Conservation (phyloP, 31 red algal genomes). For the Odonthalia washingtoniensis region DNA sequence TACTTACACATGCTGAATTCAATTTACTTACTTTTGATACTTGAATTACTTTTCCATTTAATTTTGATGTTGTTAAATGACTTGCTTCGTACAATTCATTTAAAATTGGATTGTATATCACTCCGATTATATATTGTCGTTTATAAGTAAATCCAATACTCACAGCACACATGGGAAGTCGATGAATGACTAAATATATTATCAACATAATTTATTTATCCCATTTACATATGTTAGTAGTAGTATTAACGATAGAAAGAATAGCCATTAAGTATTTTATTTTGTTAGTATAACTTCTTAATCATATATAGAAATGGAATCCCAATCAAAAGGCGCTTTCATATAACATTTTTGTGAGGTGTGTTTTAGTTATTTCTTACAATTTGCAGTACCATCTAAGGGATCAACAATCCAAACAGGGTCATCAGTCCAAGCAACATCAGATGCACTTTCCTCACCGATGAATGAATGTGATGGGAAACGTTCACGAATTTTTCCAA, state of each 20-base stretch:
- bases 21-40: conserved; percentile 46
- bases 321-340: neutral
- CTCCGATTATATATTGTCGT: conserved; percentile 63
- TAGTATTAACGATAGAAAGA: too few relatives aligned
- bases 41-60: conserved; percentile 48
- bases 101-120: conserved; percentile 90
- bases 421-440: conserved; percentile 32
- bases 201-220: too few relatives aligned
- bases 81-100: conserved; percentile 83
- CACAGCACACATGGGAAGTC: conserved; percentile 61
- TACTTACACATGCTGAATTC: conserved; percentile 63
- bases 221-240: too few relatives aligned
- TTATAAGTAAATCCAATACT: conserved; percentile 68
- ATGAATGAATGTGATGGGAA: conserved; percentile 74
- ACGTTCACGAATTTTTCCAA: conserved; percentile 39
- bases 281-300: too few relatives aligned
- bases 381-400: conserved; percentile 95
- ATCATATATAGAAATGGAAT: too few relatives aligned
- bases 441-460: conserved; percentile 83
- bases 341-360: neutral
- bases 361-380: conserved; percentile 41
- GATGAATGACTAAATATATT: conserved; percentile 35
- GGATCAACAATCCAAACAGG: conserved; percentile 85
- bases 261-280: too few relatives aligned
- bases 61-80: neutral